Conservation (phyloP, 345 rosid species). For the Alliaria petiolata region DNA sequence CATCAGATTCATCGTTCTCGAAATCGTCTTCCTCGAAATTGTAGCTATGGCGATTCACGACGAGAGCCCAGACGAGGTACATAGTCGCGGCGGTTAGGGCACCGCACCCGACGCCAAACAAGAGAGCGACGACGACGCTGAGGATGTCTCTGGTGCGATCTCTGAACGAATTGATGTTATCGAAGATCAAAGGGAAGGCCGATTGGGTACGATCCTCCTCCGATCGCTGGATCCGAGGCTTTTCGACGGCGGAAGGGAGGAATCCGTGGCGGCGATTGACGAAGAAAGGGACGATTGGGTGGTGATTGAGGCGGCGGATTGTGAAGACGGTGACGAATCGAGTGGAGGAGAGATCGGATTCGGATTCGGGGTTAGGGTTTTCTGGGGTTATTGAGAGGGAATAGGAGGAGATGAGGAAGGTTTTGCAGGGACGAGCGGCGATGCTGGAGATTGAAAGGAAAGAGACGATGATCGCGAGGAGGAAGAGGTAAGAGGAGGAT, state of each 20-base stretch:
- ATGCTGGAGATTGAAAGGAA: slow-evolving; percentile 33
- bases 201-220: slow-evolving; percentile 13
- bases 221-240: slow-evolving; percentile 5
- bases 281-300: slow-evolving; percentile 10
- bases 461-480: slow-evolving; percentile 28
- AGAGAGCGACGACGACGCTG: slow-evolving; percentile 77
- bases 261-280: slow-evolving; percentile 22
- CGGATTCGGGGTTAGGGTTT: slow-evolving; percentile 41
- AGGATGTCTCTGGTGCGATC: slow-evolving; percentile 85
- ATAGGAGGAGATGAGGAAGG: slow-evolving; percentile 63
- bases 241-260: slow-evolving; percentile 28
- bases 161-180: slow-evolving; percentile 54
- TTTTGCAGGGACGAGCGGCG: slow-evolving; percentile 49
- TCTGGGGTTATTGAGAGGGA: slow-evolving; percentile 59
- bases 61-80: slow-evolving; percentile 82
- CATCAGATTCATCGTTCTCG: slow-evolving; percentile 42
- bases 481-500: slow-evolving; percentile 16
- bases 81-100: slow-evolving; percentile 87
- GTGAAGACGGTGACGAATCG: slow-evolving; percentile 63
- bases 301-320: slow-evolving; percentile 41
- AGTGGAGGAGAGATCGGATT: slow-evolving; percentile 37
- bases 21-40: slow-evolving; percentile 32
- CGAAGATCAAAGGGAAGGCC: slow-evolving; percentile 33
- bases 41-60: slow-evolving; percentile 42
- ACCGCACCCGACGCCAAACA: slow-evolving; percentile 94